Evolutionary conservation across 208 protist genomes (phyloP), one percentile per base, ranked within the genome.

Genomic region (Wallacemonas rigidus): DNA sequence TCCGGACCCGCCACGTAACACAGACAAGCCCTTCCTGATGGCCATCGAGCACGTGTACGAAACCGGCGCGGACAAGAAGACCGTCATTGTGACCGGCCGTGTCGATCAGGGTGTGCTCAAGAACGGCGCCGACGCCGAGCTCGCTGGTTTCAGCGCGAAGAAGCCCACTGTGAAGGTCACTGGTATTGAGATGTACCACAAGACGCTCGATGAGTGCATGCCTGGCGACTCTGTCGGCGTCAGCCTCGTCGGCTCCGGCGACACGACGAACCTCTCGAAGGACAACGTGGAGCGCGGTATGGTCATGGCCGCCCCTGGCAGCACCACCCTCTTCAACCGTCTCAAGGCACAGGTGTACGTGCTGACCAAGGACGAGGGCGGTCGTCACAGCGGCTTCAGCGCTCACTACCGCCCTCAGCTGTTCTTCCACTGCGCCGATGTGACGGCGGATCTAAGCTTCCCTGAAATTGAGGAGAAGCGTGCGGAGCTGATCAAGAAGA

Each of bases 211-310:
- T 39, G 89, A 95, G 53, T 98, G 92, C 72, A 81, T 96, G 82
- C 98, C 99, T 14, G 99, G 99, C 53, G 99, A 99, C 87, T 99
- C 98, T 63, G 92, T 99, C 38, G 98, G 98, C 67, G 89, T 98
- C 65, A 94, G 98, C 47, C 85, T 99, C 53, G 82, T 97, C 50
- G 93, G 95, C 54, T 72, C 77, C 15, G 91, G 91, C 14, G 91
- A 96, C 69, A 94, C 92, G 39, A 81, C 73, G 41, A 92, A 61
- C 75, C 71, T 99, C 44, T 98, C 98, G 70, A 97, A 98, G 82
- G 97, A 98, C 45, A 98, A 99, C 75, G 87, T 99, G 11, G 85
- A 92, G 75, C 93, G 97, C 56, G 98, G 98, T 17, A 95, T 97
- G 93, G 97, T 99, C 40, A 74, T 99, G 63, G 89, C 88, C 60